These are phyloP conservation scores for Candida neerlandica DNA, from an alignment of 1,139 yeast genomes.

Conservation along the genomic window DNA sequence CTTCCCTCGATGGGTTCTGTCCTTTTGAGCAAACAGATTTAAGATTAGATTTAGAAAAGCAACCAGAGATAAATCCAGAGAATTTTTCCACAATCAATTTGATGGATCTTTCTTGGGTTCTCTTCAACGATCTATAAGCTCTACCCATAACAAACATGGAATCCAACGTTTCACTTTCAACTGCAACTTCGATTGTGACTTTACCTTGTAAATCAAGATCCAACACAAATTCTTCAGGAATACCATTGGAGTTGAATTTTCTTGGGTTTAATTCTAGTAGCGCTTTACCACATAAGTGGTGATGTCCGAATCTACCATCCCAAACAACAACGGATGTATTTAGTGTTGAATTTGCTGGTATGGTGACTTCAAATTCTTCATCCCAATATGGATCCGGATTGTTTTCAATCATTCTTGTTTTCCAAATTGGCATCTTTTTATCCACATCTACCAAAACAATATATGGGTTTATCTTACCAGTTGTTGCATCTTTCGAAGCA, in stretches of 20 bases:
- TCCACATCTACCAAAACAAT: slow-evolving; percentile 67
- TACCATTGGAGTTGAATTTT: slow-evolving; percentile 67
- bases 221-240: slow-evolving; percentile 61
- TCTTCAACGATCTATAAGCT: slow-evolving; percentile 63
- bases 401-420: slow-evolving; percentile 65
- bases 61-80: slow-evolving; percentile 41
- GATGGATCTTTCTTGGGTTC: slow-evolving; percentile 66
- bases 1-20: slow-evolving; percentile 49
- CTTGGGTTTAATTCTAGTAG: slow-evolving; percentile 64
- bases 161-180: slow-evolving; percentile 78
- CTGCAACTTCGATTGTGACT: slow-evolving; percentile 62
- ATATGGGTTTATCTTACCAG: slow-evolving; percentile 60
- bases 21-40: slow-evolving; percentile 53
- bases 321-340: slow-evolving; percentile 67
- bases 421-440: slow-evolving; percentile 61
- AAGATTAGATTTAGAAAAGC: slow-evolving; percentile 49
- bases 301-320: slow-evolving; percentile 66
- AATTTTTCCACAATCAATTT: slow-evolving; percentile 69
- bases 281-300: slow-evolving; percentile 72
- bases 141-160: slow-evolving; percentile 79
- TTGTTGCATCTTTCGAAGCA: slow-evolving; percentile 34
- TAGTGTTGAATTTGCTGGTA: slow-evolving; percentile 41
- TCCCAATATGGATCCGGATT: slow-evolving; percentile 83
- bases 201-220: slow-evolving; percentile 73
- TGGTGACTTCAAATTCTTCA: slow-evolving; percentile 74